Evolutionary conservation across 306 rosid species (phyloP).

Genomic region (Mimosa pudica): DNA sequence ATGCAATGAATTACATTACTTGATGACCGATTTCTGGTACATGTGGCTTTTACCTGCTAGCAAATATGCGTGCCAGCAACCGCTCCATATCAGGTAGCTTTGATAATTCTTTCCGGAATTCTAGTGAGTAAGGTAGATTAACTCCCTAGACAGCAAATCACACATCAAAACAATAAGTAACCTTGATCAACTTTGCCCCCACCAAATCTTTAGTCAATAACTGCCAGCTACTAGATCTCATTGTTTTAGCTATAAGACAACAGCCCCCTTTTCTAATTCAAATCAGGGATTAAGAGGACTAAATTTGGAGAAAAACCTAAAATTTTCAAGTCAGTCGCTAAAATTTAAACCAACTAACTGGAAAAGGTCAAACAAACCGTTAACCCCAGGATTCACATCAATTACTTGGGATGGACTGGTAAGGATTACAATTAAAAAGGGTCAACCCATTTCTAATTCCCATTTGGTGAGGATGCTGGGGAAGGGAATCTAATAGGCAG

Average conservation of each 20-base stretch:
- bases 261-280: background rate
- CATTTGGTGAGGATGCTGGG: too few species aligned
- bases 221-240: constrained; percentile 1
- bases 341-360: constrained; percentile 9
- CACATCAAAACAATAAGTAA: constrained; percentile 26
- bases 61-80: constrained; percentile 71
- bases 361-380: constrained; percentile 21
- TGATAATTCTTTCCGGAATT: constrained; percentile 11
- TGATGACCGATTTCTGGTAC: constrained; percentile 25
- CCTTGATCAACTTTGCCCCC: background rate
- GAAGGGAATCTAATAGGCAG: too few species aligned
- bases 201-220: constrained; percentile 21
- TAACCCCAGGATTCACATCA: constrained; percentile 5
- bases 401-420: background rate
- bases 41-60: constrained; percentile 60
- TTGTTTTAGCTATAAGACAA: background rate
- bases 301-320: background rate
- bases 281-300: background rate
- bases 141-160: constrained; percentile 62
- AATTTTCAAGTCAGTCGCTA: too few species aligned
- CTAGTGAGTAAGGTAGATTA: constrained; percentile 65
- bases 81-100: constrained; percentile 21
- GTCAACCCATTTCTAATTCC: too few species aligned
- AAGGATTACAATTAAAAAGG: background rate
- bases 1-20: constrained; percentile 8